These are phyloP conservation scores for Linderina pennispora DNA, from an alignment of 192 early-diverging fungal genomes.

Conservation along the genomic window DNA sequence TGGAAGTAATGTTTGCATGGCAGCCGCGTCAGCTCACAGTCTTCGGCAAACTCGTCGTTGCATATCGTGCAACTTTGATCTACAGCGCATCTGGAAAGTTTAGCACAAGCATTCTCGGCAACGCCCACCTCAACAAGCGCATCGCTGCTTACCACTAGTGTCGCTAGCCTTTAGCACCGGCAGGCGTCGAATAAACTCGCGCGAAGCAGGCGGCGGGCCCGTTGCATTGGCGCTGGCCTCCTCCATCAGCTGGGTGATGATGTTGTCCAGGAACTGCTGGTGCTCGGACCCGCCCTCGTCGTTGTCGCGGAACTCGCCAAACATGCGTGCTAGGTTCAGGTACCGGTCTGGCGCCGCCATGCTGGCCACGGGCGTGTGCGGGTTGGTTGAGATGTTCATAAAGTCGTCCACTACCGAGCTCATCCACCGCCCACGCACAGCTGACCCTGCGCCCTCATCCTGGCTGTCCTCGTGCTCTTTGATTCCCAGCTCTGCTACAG, in stretches of 20 bases:
- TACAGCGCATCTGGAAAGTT: not conserved
- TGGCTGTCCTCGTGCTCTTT: slow-evolving; percentile 26
- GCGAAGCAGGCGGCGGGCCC: slow-evolving; percentile 43
- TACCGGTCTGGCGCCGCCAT: slow-evolving; percentile 32
- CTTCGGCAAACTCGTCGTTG: slow-evolving; percentile 12
- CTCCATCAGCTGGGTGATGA: slow-evolving; percentile 37
- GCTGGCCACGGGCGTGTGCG: slow-evolving; percentile 28
- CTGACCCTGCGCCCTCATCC: slow-evolving; percentile 1
- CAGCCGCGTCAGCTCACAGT: slow-evolving; percentile 15
- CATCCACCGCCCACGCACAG: slow-evolving; percentile 27
- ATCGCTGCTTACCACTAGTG: slow-evolving; percentile 17
- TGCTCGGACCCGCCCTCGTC: slow-evolving; percentile 14
- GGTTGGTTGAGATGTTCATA: slow-evolving; percentile 27
- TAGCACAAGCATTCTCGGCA: too few species aligned
- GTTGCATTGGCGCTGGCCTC: slow-evolving; percentile 25
- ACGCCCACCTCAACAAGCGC: too few species aligned
- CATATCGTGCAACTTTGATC: slow-evolving; percentile 20
- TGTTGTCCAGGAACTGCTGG: slow-evolving; percentile 33
- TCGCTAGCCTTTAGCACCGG: slow-evolving; percentile 7
- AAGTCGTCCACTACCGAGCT: slow-evolving; percentile 34
- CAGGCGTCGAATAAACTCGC: slow-evolving; percentile 32
- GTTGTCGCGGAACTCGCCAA: slow-evolving; percentile 32
- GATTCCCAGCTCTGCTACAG: slow-evolving; percentile 25
- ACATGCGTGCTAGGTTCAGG: slow-evolving; percentile 30
- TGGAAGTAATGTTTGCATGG: slow-evolving; percentile 40